These are phyloP conservation scores for Diaporthe amygdali DNA, from an alignment of 2,329 filamentous ascomycete genomes.

Conservation along the genomic window DNA sequence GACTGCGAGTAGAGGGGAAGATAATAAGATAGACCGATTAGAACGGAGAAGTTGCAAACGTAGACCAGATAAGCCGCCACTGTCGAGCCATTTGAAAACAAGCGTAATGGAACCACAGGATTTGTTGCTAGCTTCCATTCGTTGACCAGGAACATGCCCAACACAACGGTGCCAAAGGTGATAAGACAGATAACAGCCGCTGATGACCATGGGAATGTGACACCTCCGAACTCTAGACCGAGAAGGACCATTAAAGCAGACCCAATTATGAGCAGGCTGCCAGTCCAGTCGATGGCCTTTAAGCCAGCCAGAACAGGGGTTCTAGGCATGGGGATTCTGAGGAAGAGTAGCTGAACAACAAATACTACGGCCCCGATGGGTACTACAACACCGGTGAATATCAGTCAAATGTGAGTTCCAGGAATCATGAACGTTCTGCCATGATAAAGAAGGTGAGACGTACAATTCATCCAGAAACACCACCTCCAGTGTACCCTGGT, in stretches of 20 bases:
- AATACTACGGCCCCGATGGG: constrained; percentile 47
- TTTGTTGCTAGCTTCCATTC: constrained; percentile 77
- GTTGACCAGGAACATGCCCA: constrained; percentile 71
- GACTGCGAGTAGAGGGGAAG: constrained; percentile 86
- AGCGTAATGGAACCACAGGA: constrained; percentile 75
- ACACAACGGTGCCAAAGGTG: constrained; percentile 70
- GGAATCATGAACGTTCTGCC: too few relatives aligned
- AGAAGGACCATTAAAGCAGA: constrained; percentile 87
- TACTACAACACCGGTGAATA: constrained; percentile 44
- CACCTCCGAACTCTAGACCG: constrained; percentile 83
- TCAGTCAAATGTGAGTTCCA: background rate
- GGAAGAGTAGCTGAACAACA: constrained; percentile 60
- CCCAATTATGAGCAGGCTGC: constrained; percentile 67
- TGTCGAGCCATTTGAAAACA: constrained; percentile 73
- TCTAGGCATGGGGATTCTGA: constrained; percentile 71
- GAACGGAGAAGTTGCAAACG: constrained; percentile 77
- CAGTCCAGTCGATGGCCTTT: constrained; percentile 65
- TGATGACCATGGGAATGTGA: constrained; percentile 76
- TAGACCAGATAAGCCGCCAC: constrained; percentile 68
- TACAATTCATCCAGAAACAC: constrained; percentile 70
- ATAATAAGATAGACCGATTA: constrained; percentile 73
- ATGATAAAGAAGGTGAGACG: background rate
- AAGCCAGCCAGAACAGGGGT: constrained; percentile 68
- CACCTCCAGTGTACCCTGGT: constrained; percentile 67
- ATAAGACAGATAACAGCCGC: constrained; percentile 78